Percentiles rank a stretch among this genome's conserved stretches.
These are phyloP conservation scores for Xylaria arbuscula DNA, from an alignment of 2,329 filamentous ascomycete genomes.

Conservation along the genomic window DNA sequence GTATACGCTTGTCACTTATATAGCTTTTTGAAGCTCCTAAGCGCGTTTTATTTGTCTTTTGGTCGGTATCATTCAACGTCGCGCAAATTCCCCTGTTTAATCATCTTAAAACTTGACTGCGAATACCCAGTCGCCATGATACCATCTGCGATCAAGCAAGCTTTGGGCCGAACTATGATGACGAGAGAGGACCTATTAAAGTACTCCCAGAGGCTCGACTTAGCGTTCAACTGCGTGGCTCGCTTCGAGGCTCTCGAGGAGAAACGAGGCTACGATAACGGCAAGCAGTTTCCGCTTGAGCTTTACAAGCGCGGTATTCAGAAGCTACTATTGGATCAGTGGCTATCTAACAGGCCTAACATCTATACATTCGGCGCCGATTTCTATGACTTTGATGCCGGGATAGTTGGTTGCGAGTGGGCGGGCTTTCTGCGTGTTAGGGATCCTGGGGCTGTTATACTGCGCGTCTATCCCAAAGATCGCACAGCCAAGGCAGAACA, in stretches of 20 bases:
- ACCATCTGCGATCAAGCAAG: slow-evolving; percentile 7
- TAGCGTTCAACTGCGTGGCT: slow-evolving; percentile 21
- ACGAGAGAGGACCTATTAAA: slow-evolving; percentile 18
- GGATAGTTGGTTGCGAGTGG: slow-evolving; percentile 35
- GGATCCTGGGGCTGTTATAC: slow-evolving; percentile 22
- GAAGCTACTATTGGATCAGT: slow-evolving; percentile 25
- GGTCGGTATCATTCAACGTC: neutral
- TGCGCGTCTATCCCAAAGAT: slow-evolving; percentile 38
- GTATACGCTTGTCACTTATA: no score
- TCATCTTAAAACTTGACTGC: neutral
- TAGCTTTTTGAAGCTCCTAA: neutral
- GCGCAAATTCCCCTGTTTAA: neutral
- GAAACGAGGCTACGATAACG: slow-evolving; percentile 33
- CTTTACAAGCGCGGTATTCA: slow-evolving; percentile 34
- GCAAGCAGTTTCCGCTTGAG: slow-evolving; percentile 30
- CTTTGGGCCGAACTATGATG: slow-evolving; percentile 16
- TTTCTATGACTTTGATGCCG: slow-evolving; percentile 19
- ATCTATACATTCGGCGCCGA: slow-evolving; percentile 31
- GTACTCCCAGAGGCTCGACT: slow-evolving; percentile 9
- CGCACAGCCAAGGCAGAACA: slow-evolving; percentile 6
- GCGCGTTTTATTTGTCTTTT: neutral
- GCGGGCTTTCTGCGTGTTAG: slow-evolving; percentile 37
- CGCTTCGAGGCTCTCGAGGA: slow-evolving; percentile 33
- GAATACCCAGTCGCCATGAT: neutral
- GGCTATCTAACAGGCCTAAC: slow-evolving; percentile 18